Base-by-base conservation (phyloP, 192 early-diverging fungal genomes). In the Jimgerdemannia flammicorona region DNA sequence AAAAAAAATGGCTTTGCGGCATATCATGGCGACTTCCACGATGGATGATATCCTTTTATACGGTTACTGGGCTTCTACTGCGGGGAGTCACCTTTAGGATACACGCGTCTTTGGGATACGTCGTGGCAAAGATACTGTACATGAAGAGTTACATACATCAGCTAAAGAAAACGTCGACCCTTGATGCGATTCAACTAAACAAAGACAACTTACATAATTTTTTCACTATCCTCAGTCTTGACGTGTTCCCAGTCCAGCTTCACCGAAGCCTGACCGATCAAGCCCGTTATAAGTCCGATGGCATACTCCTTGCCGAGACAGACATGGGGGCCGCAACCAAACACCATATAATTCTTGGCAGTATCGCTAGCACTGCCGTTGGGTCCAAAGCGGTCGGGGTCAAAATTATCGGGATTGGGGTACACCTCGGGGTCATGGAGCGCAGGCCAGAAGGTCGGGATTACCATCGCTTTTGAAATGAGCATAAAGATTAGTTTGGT, bases 321-420 rank as follows among this genome's bases (percentile, higher is more conserved):
- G 54, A 79, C 75, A 65, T 82, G 81, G 18, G 81, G 75, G 41
- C 81, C 81, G 41, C 77, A 77, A 63, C 81, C 81, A 70, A 82
- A 82, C 18, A 82, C 81, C 77, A 82, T 78, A 17, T 74, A 82
- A 72, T 82, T 82, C 81, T 82, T 82, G 68, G 81, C 77, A 41
- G 69, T 72, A 69, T 82, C 79, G 41, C 77, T 70, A 39, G 81
- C 81, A 64, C 42, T 70, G 44, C 81, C 81, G 0, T 74, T 64
- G 54, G 78, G 73, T 8, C 81, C 81, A 75, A 77, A 82, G 44
- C 81, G 72, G 65, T 82, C 81, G 66, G 81, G 81, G 43, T 82
- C 69, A 59, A 82, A 82, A 44, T 40, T 64, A 18, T 82, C 81
- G 19, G 81, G 81, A 54, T 79, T 79, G 41, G 78, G 81, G 42